Percentiles rank a stretch among this genome's conserved stretches.
These are phyloP conservation scores for Leucoagaricus sp. DNA, from an alignment of 1,284 basidiomycete genomes.

Conservation along the genomic window DNA sequence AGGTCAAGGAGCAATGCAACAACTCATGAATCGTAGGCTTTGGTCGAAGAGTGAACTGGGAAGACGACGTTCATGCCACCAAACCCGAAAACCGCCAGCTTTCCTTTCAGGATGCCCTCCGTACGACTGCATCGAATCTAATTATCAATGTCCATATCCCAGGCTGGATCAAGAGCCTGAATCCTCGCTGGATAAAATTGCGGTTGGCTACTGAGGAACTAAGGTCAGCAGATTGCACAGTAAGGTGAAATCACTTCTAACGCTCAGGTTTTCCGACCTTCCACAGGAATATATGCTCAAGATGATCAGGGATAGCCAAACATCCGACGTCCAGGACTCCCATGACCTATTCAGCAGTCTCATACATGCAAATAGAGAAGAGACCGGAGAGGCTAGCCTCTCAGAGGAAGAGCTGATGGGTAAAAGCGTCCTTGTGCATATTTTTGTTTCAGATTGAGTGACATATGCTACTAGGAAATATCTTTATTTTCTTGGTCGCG, in stretches of 20 bases:
- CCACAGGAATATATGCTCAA: conserved; percentile 52
- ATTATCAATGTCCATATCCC: conserved; percentile 47
- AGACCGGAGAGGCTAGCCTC: conserved; percentile 37
- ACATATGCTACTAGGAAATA: conserved; percentile 42
- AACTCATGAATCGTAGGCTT: conserved; percentile 61
- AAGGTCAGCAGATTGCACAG: too few relatives aligned
- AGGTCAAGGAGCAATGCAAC: too few relatives aligned
- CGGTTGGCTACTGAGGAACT: conserved; percentile 51
- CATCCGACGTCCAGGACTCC: conserved; percentile 40
- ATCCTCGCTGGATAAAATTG: conserved; percentile 33
- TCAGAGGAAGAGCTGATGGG: conserved; percentile 53
- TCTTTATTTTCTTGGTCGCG: conserved; percentile 59
- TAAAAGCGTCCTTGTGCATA: conserved; percentile 21
- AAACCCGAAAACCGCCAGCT: conserved; percentile 49
- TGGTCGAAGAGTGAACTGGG: conserved; percentile 53
- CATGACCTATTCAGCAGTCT: conserved; percentile 60
- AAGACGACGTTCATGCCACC: conserved; percentile 37
- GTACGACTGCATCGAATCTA: conserved; percentile 45
- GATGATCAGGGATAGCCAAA: conserved; percentile 51
- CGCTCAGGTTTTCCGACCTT: not conserved
- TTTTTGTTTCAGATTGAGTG: not conserved
- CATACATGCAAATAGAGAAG: conserved; percentile 48
- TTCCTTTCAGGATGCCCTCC: conserved; percentile 58
- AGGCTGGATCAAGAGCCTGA: conserved; percentile 42
- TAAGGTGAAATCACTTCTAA: conserved; percentile 23